Evolutionary conservation across 495 filamentous ascomycete species (phyloP), one percentile per base, ranked within the genome.

Genomic region (Pyrenula aspistea): DNA sequence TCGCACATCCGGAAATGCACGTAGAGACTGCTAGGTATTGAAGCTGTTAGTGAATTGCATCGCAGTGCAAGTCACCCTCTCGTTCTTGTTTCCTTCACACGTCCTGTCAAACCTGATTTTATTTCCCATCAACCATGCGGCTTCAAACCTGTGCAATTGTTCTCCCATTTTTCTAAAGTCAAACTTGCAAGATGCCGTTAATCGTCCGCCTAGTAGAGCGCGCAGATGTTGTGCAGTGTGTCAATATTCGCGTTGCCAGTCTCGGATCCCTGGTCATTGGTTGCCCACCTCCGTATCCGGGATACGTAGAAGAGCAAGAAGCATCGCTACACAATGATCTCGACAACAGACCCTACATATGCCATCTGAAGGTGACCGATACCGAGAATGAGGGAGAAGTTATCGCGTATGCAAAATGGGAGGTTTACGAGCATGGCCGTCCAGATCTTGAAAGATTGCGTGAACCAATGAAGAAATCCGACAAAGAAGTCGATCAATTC

Each of bases 401-500:
- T 22, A 55, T 62, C 10, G 61, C 59, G 15, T 62, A 60, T 56
- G 61, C 61, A 1, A 62, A 62, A 23, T 62, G 61, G 61, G 57
- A 60, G 25, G 25, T 56, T n/a, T 62, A 62, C 22, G 31, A 42
- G 31, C 31, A 42, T 8, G 31, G 31, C 15, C 31, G 31, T 15
- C 31, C 31, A 15, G 31, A 42, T 15, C 31, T 42, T 42, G 31
- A 42, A 4, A 42, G 15, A 42, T 42, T 42, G 15, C 4, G 31
- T 15, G 15, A 42, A 42, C 31, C 31, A 42, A 42, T 42, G 31
- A 42, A 42, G 15, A 42, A 42, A 42, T 42, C 31, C 15, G 31
- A 42, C 31, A 42, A 42, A 15, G 31, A 42, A 42, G 31, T 42
- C 8, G 31, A 42, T 42, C 31, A 15, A 15, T 42, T 42, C 31